Base-by-base conservation (phyloP, 1,284 basidiomycete species). In the Tranzscheliella williamsii region DNA sequence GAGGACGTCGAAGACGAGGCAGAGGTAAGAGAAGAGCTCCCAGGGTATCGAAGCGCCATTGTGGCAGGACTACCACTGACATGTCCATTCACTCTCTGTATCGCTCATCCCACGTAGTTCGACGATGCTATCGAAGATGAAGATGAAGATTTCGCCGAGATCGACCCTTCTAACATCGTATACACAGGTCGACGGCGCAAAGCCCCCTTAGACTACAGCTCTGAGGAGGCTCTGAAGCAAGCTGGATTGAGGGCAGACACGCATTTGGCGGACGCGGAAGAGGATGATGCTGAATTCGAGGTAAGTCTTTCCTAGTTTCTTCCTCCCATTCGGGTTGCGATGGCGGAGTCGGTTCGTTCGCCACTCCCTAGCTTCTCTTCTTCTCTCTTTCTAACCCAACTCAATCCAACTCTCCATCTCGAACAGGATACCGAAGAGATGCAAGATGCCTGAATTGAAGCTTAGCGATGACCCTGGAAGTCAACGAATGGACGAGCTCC, bases 141-240 rank as follows among this genome's bases (percentile, higher is more conserved):
- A 21, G 61, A 70, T 23, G 62, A 70, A 39, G 62, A 63, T 49
- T 43, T 70, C 17, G 51, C 43, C 15, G 63, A 67, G 37, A 67
- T 54, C 39, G 60, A 57, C 41, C 41, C 62, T 4, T 42, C 52
- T 27, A 70, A 70, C 54, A 71, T 71, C 22, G 50, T 62, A 32
- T 55, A 41, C 36, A 71, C 50, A 15, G 54, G 68, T 20, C 62
- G 63, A 16, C 40, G 58, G 26, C 57, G 68, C 26, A 58, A 56
- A 24, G 54, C 58, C 20, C 53, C 57, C 6, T 42, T 71, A 24
- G 68, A 71, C 52, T 71, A 71, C 50, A 69, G 53, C 43, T 67
- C 63, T 12, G 68, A 62, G 31, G 68, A 71, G 26, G 68, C 68
- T 15, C 48, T 69, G 42, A 58, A 63, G 36, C 56, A 69, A 24